phyloP scores from a whole-genome alignment of 106 monocot species.

The Dioscorea alata region DNA sequence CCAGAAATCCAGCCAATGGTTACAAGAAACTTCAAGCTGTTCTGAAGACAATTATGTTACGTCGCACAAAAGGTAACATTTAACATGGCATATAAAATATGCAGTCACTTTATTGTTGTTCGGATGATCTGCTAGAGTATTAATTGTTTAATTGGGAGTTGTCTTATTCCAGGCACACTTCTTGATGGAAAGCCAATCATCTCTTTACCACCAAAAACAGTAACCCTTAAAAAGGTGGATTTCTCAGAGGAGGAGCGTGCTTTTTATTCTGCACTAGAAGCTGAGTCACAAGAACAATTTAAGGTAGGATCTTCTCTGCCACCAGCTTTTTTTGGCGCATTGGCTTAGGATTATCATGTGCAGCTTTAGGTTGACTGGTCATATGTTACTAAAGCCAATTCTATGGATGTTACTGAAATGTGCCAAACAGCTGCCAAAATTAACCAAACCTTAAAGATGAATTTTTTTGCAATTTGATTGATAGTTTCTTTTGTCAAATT shows the following conservation, averaged over 20 bases:
- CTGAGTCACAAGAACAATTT: slow-evolving; percentile 80
- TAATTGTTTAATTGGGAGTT: not conserved
- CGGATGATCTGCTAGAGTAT: not conserved
- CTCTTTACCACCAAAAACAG: slow-evolving; percentile 64
- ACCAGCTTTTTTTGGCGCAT: no score
- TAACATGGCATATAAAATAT: not conserved
- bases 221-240: slow-evolving; percentile 69
- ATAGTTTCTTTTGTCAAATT: no score
- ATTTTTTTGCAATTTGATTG: no score
- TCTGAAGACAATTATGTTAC: slow-evolving; percentile 78
- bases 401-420: no score
- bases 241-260: slow-evolving; percentile 63
- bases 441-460: no score
- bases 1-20: slow-evolving; percentile 53
- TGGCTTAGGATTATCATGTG: no score
- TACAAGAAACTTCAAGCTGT: slow-evolving; percentile 94
- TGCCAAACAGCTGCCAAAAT: no score
- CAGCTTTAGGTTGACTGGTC: no score
- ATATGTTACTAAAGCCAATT: no score
- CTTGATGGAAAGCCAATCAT: slow-evolving; percentile 90
- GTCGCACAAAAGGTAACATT: slow-evolving; percentile 89
- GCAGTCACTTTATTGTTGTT: not conserved
- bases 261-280: slow-evolving; percentile 77
- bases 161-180: slow-evolving; percentile 35
- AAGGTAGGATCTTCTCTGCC: slow-evolving; percentile 24